Base-by-base conservation (phyloP, 345 rosid genomes). In the Turritis glabra region DNA sequence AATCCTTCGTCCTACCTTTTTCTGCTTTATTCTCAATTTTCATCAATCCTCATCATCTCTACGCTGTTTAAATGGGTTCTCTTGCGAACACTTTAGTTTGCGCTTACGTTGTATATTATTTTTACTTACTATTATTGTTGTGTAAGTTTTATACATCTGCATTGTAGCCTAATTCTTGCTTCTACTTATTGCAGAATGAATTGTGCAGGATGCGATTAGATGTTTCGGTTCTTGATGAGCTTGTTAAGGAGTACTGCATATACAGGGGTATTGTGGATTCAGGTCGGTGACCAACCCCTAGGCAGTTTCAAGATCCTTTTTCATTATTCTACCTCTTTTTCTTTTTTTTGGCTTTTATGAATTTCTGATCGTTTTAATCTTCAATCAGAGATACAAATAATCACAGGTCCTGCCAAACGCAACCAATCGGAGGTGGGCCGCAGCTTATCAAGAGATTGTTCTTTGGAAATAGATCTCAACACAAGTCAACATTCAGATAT, bases 221-320 rank as follows among this genome's bases (percentile, higher is more conserved):
- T 79, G 83, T 87, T 71, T 78, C 90, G 12, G 73, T 84, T 80
- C 93, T 91, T 48, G 98, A 94, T 71, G 93, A 85, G 76, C 92
- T 91, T 69, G 92, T 94, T 26, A 87, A 69, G 13, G 97, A 94
- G 82, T 94, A 94, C 72, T 94, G 97, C 84, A 84, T 94, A 35
- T 94, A 90, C 55, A 83, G 98, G 84, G 98, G 98, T 65, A 87
- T 94, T 58, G 84, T 91, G 12, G 87, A 85, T 43, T 84, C 88
- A 86, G 80, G 76, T 60, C 48, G 25, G 58, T 64, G 10, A 64
- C 64, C 15, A 61, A 69, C 76, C 38, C 40, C 50, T 47, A 48
- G 29, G 74, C 64, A 52, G 18, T 66, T 56, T 64, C 11, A n/a
- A 30, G 8, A 35, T 69, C 44, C 23, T 25, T 26, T 30, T 48